Evolutionary conservation across 1,139 yeast species (phyloP), one percentile per base, ranked within the genome.

Genomic region (Debaryomyces udenii): DNA sequence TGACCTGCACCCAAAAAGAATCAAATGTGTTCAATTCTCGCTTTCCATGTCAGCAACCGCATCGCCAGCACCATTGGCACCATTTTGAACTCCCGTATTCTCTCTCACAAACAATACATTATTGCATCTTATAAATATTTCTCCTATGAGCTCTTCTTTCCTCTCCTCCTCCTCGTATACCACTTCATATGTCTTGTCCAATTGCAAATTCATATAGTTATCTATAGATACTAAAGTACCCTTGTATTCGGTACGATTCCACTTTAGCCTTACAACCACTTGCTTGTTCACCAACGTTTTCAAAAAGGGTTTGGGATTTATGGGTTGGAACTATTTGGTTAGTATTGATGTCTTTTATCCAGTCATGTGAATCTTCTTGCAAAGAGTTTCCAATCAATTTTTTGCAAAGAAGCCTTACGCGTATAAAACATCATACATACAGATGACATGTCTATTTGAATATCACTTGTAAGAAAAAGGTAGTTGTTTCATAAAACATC

Each of bases 251-350:
- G 96, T 86, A 49, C 80, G 80, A 57, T 90, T 93, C 86, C 96
- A 94, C 62, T 93, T 93, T 48, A 93, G 76, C 41, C 93, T 79
- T n/a, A 93, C 95, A n/a, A 84, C 66, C 11, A 93, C 90, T 16
- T 69, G 70, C 46, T 82, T 76, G 43, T 85, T 83, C 15, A 86
- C 73, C 35, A 93, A 77, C 17, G 86, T 83, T 48, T 85, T 85
- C 41, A 93, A 70, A 53, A 85, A 93, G 23, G 98, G 98, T 61
- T 87, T 90, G 17, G 99, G 99, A 57, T 91, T 91, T 14, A 85
- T 71, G 11, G 94, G 94, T 49, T 81, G 83, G 50, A 85, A 80
- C 85, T 76, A 47, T 31, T 38, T 24, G 3, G 54, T 52, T 51
- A 52, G 56, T 48, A 50, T 7, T 20, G 22, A 20, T 20, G 22